Evolutionary conservation across 2,329 filamentous ascomycete species (phyloP), one percentile per base, ranked within the genome.

Genomic region (Fusarium domesticum): DNA sequence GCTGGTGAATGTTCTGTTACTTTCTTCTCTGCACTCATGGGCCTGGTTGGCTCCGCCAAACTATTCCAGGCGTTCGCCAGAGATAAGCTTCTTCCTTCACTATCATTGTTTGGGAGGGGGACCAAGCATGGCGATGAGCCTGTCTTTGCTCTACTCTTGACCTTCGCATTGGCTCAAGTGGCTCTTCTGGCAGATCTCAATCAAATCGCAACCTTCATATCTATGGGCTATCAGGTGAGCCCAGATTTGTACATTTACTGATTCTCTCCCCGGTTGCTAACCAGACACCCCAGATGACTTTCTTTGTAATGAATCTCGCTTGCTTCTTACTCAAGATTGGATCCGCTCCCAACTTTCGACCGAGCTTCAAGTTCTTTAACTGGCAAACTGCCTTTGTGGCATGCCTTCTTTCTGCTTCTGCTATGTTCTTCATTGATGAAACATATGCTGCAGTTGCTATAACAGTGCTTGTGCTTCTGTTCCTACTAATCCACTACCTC

Each of bases 371-470:
- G 61, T 92, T 91, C 61, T 95, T 95, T 69, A 91, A 82, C 50
- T 91, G 87, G 84, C 81, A 89, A 62, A 92, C 88, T 5, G 89
- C 89, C 2, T 78, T 85, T 5, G 66, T 80, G 3, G 89, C 89
- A 5, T 83, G 87, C 6, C 57, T 93, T n/a, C 72, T 85, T 14
- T 92, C 88, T 18, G 87, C 85, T 0, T 77, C 77, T 2, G 88
- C 86, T 53, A 95, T 95, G 89, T 91, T 95, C 64, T 93, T 95
- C 62, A 89, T 95, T 18, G 87, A 95, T 62, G 85, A 85, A 19
- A 75, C 89, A 0, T 92, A 90, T 56, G 89, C 89, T 0, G 80
- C 84, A 1, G 81, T 80, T 1, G 90, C 87, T 38, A 83, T 93
- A 15, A 83, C 78, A 11, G 71, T 91, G 15, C 71, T 95, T 6